Base-by-base conservation (phyloP, 177 flowering plant genomes). In the Vitis hybrid region DNA sequence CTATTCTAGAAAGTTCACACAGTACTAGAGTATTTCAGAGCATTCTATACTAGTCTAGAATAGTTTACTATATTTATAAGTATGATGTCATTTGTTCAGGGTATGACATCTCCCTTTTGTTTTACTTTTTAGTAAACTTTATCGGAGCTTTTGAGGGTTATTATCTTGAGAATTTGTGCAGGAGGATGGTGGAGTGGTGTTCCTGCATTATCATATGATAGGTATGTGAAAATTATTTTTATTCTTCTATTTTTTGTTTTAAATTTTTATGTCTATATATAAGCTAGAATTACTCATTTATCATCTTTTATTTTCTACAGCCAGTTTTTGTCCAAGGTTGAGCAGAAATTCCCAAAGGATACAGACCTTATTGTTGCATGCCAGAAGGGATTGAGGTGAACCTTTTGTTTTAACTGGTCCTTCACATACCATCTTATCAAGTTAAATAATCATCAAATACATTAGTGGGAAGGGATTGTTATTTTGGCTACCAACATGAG, bases 101-200 rank as follows among this genome's bases (percentile, higher is more conserved):
- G 29, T 39, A 39, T 39, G 8, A 39, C 45, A 39, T 39, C 45
- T 39, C 26, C 22, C 1, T 18, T 57, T 19, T n/a, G 60, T 57
- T 57, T 56, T 15, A 19, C n/a, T 57, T 19, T 57, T 19, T 57
- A 57, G 60, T 0, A 7, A 62, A 19, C 4, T 19, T 16, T 62
- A 3, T 20, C 14, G 15, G 60, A 15, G 45, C 45, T 39, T 52
- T n/a, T 20, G 15, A 9, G 45, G 45, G 45, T 39, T 39, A 39
- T 39, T 39, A 39, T 39, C 55, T 33, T 61, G 2, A 39, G 5
- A 39, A 5, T 72, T 73, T 71, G 16, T 71, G 73, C 68, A 95
- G 99, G 99, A 62, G 99, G 99, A 71, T 95, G 99, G 98, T 95
- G 99, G 99, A 95, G 98, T 79, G 99, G 99, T 53, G 84, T 79